Percentiles rank a stretch among this genome's conserved stretches.
phyloP scores from a whole-genome alignment of 805 yeast species.

The Monosporozyma solicola region DNA sequence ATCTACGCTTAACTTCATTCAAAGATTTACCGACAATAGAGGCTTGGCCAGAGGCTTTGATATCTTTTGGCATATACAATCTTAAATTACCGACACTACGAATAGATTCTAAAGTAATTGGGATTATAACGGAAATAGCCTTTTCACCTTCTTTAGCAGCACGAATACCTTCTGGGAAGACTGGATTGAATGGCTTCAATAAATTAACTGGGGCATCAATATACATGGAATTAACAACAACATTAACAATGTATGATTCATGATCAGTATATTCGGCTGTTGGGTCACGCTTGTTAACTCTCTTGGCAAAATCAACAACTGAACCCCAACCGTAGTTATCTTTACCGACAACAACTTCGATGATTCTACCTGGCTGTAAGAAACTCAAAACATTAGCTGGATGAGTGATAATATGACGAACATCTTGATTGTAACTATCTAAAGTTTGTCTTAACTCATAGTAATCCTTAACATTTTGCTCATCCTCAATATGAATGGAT shows the following conservation, averaged over 20 bases:
- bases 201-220: conserved; percentile 77
- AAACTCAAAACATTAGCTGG: conserved; percentile 81
- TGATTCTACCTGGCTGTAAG: conserved; percentile 80
- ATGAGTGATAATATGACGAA: conserved; percentile 75
- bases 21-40: conserved; percentile 60
- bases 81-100: conserved; percentile 70
- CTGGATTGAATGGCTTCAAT: conserved; percentile 67
- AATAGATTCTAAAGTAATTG: conserved; percentile 75
- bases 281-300: conserved; percentile 54
- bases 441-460: conserved; percentile 73
- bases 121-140: conserved; percentile 66
- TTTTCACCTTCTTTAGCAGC: conserved; percentile 71
- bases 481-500: conserved; percentile 58
- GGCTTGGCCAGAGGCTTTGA: conserved; percentile 54
- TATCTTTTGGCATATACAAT: conserved; percentile 66
- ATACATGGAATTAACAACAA: conserved; percentile 68
- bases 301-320: conserved; percentile 66
- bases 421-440: conserved; percentile 61
- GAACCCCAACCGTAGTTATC: conserved; percentile 95
- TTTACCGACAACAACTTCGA: conserved; percentile 50
- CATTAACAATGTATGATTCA: conserved; percentile 82
- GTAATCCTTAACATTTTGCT: conserved; percentile 64
- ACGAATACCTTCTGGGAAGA: conserved; percentile 79
- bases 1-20: conserved; percentile 69
- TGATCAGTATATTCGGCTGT: conserved; percentile 63